phyloP scores from a whole-genome alignment of 2,329 filamentous ascomycete genomes.

The Coniella lustricola region DNA sequence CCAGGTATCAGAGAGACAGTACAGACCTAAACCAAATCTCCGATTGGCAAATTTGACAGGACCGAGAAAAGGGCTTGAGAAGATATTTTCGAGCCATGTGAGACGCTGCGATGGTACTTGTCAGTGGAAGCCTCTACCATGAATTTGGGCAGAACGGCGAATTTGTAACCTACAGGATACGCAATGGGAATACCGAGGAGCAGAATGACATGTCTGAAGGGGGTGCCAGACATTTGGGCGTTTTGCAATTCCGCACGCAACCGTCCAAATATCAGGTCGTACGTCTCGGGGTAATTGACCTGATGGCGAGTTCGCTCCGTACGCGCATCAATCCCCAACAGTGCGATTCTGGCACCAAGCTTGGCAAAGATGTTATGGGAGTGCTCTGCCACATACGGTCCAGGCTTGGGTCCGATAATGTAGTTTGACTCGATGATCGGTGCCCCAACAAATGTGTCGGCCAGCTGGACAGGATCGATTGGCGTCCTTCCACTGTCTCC shows the following conservation, averaged over 20 bases:
- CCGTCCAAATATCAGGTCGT: conserved; percentile 73
- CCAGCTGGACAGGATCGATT: conserved; percentile 64
- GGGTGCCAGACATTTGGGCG: conserved; percentile 59
- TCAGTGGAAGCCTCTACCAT: too few relatives aligned
- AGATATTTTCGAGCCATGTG: conserved; percentile 94
- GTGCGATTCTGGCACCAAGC: conserved; percentile 73
- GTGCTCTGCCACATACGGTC: conserved; percentile 82
- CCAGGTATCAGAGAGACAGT: neutral
- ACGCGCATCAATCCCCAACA: conserved; percentile 85
- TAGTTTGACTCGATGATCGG: conserved; percentile 59
- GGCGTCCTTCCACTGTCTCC: conserved; percentile 26
- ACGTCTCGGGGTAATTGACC: conserved; percentile 90
- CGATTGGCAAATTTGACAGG: conserved; percentile 86
- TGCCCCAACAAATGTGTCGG: conserved; percentile 64
- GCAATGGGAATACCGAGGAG: conserved; percentile 82
- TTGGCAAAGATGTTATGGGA: conserved; percentile 83
- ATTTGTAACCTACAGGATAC: conserved; percentile 54
- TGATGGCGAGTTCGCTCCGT: conserved; percentile 87
- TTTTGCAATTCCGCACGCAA: conserved; percentile 62
- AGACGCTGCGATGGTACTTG: conserved; percentile 50
- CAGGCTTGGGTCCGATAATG: conserved; percentile 69
- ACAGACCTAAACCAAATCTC: conserved; percentile 67
- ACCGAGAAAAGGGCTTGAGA: conserved; percentile 78
- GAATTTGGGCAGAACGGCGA: too few relatives aligned
- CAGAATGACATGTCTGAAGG: conserved; percentile 82